These are phyloP conservation scores for Fusarium cyanostomum DNA, from an alignment of 2,329 filamentous ascomycete species.

Conservation along the genomic window DNA sequence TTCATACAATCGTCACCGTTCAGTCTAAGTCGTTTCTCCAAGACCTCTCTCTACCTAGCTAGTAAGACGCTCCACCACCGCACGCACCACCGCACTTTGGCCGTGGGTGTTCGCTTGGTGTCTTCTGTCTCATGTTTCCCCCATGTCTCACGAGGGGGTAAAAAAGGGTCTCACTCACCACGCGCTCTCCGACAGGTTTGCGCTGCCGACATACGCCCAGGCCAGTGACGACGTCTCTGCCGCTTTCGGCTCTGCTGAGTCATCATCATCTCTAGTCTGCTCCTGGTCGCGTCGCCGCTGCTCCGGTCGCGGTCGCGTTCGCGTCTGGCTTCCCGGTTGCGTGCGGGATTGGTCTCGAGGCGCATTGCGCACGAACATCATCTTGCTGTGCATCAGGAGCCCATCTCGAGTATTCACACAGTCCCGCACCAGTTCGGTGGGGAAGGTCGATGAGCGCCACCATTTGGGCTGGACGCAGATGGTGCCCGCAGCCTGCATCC, in stretches of 20 bases:
- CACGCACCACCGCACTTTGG: slow-evolving; percentile 33
- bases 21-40: slow-evolving; percentile 24
- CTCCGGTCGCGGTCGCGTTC: slow-evolving; percentile 22
- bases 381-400: slow-evolving; percentile 89
- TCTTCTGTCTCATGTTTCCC: slow-evolving; percentile 35
- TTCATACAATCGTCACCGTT: slow-evolving; percentile 36
- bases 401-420: slow-evolving; percentile 76
- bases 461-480: slow-evolving; percentile 80
- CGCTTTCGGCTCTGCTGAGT: slow-evolving; percentile 32
- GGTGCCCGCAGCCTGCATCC: slow-evolving; percentile 76
- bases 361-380: slow-evolving; percentile 63
- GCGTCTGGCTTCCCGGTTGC: slow-evolving; percentile 25
- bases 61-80: slow-evolving; percentile 23
- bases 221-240: slow-evolving; percentile 50
- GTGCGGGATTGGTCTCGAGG: slow-evolving; percentile 9
- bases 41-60: slow-evolving; percentile 31
- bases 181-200: slow-evolving; percentile 91
- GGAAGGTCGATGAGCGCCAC: slow-evolving; percentile 77
- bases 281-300: slow-evolving; percentile 19
- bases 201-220: slow-evolving; percentile 90
- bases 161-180: slow-evolving; percentile 66
- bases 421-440: slow-evolving; percentile 75
- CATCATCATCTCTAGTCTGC: slow-evolving; percentile 2
- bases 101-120: slow-evolving; percentile 34
- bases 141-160: slow-evolving; percentile 32